Evolutionary conservation across 805 yeast species (phyloP).

Genomic region (Ogataea haglerorum): DNA sequence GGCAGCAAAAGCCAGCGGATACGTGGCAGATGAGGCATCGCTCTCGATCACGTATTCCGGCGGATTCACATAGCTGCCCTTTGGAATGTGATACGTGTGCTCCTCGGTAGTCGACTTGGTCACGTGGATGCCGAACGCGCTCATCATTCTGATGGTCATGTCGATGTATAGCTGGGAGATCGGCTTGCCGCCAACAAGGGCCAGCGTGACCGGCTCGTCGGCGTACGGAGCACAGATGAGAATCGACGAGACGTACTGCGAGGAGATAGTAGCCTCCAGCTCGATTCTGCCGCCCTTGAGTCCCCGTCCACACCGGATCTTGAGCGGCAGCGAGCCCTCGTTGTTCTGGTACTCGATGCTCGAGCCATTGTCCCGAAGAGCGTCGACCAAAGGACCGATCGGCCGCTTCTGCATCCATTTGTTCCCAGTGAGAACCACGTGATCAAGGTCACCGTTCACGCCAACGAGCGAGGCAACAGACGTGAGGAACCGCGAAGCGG

Average conservation of each 20-base stretch:
- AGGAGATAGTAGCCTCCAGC: conserved; percentile 92
- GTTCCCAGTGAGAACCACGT: conserved; percentile 82
- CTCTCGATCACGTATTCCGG: conserved; percentile 85
- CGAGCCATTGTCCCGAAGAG: conserved; percentile 78
- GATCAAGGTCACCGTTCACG: conserved; percentile 37
- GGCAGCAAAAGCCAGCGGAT: conserved; percentile 97
- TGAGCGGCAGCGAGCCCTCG: conserved; percentile 83
- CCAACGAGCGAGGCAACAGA: conserved; percentile 85
- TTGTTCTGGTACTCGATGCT: conserved; percentile 65
- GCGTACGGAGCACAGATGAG: conserved; percentile 99
- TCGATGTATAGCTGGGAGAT: conserved; percentile 93
- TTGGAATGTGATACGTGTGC: conserved; percentile 87
- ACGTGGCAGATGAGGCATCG: conserved; percentile 97
- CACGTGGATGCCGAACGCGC: conserved; percentile 78
- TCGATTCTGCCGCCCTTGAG: conserved; percentile 90
- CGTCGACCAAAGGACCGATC: conserved; percentile 92
- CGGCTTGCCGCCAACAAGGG: conserved; percentile 94
- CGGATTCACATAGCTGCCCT: conserved; percentile 78
- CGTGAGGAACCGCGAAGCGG: conserved; percentile 93
- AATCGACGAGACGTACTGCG: conserved; percentile 94
- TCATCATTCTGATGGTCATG: conserved; percentile 97
- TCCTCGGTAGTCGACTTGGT: conserved; percentile 64
- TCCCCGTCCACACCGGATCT: conserved; percentile 63
- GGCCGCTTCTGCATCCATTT: conserved; percentile 98
- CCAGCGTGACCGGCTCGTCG: conserved; percentile 75